Evolutionary conservation across 2,329 filamentous ascomycete genomes (phyloP), one percentile per base, ranked within the genome.

Genomic region (Aspergillus clavatus): DNA sequence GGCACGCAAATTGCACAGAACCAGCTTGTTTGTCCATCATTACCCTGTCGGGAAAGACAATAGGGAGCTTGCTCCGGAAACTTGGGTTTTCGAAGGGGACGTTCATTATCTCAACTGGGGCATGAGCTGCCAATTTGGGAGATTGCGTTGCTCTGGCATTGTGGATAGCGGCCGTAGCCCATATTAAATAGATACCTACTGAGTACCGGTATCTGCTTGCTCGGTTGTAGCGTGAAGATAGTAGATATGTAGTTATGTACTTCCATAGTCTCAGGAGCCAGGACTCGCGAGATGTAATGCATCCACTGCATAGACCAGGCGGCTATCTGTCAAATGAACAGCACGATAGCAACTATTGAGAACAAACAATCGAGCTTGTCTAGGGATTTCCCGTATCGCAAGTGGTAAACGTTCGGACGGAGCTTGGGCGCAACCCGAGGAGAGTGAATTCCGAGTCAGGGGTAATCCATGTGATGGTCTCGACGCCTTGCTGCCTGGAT

Each of bases 1-100:
- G 50, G 50, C 43, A 47, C 41, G 31, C n/a, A 24, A 24, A 24
- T 24, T 24, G 23, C 23, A 8, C 23, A 24, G 23, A 45, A 39
- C 22, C 24, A 21, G 31, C 18, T 16, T 35, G 5, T 35, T 24
- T 36, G 38, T 38, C 23, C 23, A 28, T 26, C n/a, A 41, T 37
- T 38, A n/a, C 23, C 19, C n/a, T 29, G 14, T 21, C 11, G 10
- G 31, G 31, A 21, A 3, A 21, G 19, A 5, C 5, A 8, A 21
- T 21, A n/a, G n/a, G 16, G 31, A 35, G 10, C 31, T 35, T 11
- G 10, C 11, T 10, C 18, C 18, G 31, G 31, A 4, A 8, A 16
- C 7, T 10, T n/a, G n/a, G n/a, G n/a, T n/a, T n/a, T n/a, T n/a
- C n/a, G 23, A 6, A 7, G 18, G 31, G 18, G 31, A 18, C 11